A percentile compares a stretch with the other conserved stretches of the same genome.
Conservation (phyloP, 208 protist species). For the Phytomonas sp. region DNA sequence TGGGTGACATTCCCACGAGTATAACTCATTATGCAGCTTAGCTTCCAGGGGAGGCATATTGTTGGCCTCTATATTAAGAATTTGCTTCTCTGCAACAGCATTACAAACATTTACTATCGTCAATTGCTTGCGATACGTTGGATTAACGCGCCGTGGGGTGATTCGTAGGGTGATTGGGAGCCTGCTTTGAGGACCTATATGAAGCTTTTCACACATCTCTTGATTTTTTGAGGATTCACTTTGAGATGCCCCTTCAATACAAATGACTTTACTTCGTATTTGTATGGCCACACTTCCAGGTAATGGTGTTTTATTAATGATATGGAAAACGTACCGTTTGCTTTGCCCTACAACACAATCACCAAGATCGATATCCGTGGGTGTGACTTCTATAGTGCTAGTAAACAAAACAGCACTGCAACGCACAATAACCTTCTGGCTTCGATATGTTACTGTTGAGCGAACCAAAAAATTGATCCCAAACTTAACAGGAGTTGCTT, state of each 20-base stretch:
- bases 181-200: constrained; percentile 50
- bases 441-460: constrained; percentile 15
- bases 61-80: constrained; percentile 85
- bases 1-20: constrained; percentile 55
- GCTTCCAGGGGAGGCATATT: constrained; percentile 78
- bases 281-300: constrained; percentile 58
- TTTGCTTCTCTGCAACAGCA: constrained; percentile 56
- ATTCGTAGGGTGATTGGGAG: constrained; percentile 68
- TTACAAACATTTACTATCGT: constrained; percentile 74
- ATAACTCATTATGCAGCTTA: constrained; percentile 78
- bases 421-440: constrained; percentile 51
- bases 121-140: constrained; percentile 78
- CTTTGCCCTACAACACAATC: constrained; percentile 76
- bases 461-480: constrained; percentile 56
- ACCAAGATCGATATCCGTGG: constrained; percentile 70
- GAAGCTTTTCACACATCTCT: constrained; percentile 64
- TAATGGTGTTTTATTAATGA: constrained; percentile 77
- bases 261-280: constrained; percentile 83
- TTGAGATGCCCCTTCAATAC: constrained; percentile 43
- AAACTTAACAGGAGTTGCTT: constrained; percentile 56
- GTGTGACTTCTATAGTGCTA: constrained; percentile 65
- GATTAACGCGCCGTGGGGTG: constrained; percentile 77
- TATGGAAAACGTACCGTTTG: constrained; percentile 54
- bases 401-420: constrained; percentile 73
- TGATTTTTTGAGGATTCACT: constrained; percentile 12